phyloP scores from a whole-genome alignment of 805 yeast species.

The Wickerhamomyces xylosicus region DNA sequence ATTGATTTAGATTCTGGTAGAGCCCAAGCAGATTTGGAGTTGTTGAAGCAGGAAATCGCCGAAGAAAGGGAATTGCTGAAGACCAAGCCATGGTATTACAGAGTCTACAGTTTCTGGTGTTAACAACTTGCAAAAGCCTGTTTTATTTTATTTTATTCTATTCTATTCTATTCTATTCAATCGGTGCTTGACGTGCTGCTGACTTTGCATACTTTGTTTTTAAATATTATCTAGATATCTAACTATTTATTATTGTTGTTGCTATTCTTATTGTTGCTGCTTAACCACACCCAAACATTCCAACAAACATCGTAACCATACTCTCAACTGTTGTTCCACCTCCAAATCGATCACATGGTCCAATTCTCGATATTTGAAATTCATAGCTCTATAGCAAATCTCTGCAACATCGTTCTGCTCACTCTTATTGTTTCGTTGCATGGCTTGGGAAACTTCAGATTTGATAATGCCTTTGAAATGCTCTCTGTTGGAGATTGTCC shows the following conservation, averaged over 20 bases:
- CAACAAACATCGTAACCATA: background rate
- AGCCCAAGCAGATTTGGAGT: conserved; percentile 47
- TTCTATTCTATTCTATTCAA: too few relatives aligned
- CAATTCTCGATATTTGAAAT: background rate
- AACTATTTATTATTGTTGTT: too few relatives aligned
- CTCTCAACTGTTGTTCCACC: background rate
- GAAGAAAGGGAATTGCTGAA: conserved; percentile 44
- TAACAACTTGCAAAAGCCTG: too few relatives aligned
- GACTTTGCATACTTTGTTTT: too few relatives aligned
- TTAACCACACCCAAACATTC: background rate
- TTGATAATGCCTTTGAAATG: background rate
- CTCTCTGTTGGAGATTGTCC: background rate
- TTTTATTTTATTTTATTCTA: too few relatives aligned
- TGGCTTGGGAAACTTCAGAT: background rate
- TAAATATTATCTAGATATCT: too few relatives aligned
- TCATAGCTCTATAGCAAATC: background rate
- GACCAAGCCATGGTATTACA: conserved; percentile 33
- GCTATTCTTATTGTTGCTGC: too few relatives aligned
- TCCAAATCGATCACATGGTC: background rate
- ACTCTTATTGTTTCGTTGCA: background rate
- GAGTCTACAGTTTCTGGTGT: conserved; percentile 46
- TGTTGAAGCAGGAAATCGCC: conserved; percentile 44
- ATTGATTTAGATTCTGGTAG: conserved; percentile 58
- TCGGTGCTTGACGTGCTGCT: too few relatives aligned
- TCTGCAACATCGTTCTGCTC: background rate